Conservation (phyloP, 805 yeast species). For the Metschnikowia matae region DNA sequence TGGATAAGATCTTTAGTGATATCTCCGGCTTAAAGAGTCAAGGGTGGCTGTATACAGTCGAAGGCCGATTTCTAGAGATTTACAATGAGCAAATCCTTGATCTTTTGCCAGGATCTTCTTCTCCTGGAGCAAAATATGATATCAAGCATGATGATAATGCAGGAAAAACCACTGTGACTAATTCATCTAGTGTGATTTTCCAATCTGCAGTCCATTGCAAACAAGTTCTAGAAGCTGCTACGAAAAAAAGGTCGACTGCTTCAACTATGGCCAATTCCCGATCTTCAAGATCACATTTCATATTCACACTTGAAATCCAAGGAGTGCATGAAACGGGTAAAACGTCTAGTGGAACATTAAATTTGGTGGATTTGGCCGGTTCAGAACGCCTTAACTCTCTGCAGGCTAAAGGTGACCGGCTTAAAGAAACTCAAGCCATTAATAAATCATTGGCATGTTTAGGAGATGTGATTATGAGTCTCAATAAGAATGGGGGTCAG, state of each 20-base stretch:
- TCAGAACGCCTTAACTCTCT: conserved; percentile 79
- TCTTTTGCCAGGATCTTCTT: conserved; percentile 38
- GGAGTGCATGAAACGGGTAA: conserved; percentile 52
- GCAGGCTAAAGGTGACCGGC: conserved; percentile 72
- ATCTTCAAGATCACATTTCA: conserved; percentile 89
- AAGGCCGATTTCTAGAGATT: conserved; percentile 82
- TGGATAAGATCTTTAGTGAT: conserved; percentile 63
- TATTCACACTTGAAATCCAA: conserved; percentile 58
- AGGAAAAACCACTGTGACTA: conserved; percentile 58
- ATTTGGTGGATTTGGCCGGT: conserved; percentile 90
- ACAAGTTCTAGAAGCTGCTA: conserved; percentile 50
- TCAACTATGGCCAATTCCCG: conserved; percentile 75
- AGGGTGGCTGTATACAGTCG: conserved; percentile 61
- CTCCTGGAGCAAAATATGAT: conserved; percentile 46
- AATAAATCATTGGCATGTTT: conserved; percentile 83
- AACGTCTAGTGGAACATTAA: conserved; percentile 43
- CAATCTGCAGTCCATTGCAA: conserved; percentile 46
- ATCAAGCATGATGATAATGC: conserved; percentile 62
- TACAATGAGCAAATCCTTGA: conserved; percentile 82
- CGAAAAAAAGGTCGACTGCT: conserved; percentile 67
- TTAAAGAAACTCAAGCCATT: conserved; percentile 84
- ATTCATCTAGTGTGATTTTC: conserved; percentile 49
- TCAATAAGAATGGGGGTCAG: conserved; percentile 41
- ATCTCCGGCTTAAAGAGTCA: conserved; percentile 43
- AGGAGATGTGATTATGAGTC: conserved; percentile 82